A percentile compares a stretch with the other conserved stretches of the same genome.
These are phyloP conservation scores for Scytalidium lignicola DNA, from an alignment of 2,329 filamentous ascomycete species.

Conservation along the genomic window DNA sequence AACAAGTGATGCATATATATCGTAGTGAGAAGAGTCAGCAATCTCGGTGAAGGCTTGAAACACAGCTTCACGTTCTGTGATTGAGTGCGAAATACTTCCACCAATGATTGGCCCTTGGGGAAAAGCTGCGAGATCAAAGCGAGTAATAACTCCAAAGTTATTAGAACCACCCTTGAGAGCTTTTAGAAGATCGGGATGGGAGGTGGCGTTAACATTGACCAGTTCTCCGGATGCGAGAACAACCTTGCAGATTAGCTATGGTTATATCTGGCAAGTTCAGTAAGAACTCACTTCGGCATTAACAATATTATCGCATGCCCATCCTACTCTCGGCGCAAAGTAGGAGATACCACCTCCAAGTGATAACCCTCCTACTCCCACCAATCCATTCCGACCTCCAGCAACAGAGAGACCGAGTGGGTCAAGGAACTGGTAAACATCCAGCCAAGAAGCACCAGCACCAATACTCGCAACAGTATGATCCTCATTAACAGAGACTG, in stretches of 20 bases:
- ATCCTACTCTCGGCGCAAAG: constrained; percentile 12
- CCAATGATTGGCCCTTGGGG: constrained; percentile 3
- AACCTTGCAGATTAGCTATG: constrained; percentile 34
- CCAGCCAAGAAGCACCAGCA: constrained; percentile 2
- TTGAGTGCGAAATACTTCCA: background rate
- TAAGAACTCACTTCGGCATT: constrained; percentile 17
- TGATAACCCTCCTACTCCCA: constrained; percentile 1
- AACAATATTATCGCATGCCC: constrained; percentile 15
- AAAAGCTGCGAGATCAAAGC: constrained; percentile 29
- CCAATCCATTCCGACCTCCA: background rate
- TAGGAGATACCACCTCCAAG: constrained; percentile 9
- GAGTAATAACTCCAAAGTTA: constrained; percentile 48
- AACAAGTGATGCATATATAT: constrained; percentile 9
- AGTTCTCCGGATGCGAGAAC: constrained; percentile 27
- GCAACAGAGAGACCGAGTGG: background rate
- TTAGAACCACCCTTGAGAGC: constrained; percentile 52
- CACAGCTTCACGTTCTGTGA: constrained; percentile 1
- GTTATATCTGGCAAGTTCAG: no score
- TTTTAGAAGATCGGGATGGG: constrained; percentile 40
- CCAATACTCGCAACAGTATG: constrained; percentile 2
- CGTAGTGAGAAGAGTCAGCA: constrained; percentile 5
- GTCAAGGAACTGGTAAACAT: constrained; percentile 3
- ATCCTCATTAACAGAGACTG: background rate
- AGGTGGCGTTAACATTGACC: constrained; percentile 18
- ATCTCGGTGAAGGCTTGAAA: constrained; percentile 5